Conservation (phyloP, 306 rosid genomes). For the Glycyrrhiza uralensis region DNA sequence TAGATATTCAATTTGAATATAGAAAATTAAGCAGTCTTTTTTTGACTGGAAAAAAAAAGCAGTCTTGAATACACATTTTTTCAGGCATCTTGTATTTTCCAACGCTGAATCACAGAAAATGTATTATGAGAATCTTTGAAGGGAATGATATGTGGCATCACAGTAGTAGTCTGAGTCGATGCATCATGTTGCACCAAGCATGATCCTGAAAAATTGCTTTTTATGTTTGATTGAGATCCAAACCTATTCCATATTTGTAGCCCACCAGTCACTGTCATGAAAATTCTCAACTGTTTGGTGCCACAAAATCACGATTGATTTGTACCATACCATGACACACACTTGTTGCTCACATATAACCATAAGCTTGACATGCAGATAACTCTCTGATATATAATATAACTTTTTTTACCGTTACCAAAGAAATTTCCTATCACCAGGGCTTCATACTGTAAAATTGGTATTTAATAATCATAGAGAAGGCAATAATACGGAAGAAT, state of each 20-base stretch:
- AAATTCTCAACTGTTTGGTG: not conserved
- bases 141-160: not conserved
- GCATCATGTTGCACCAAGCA: not conserved
- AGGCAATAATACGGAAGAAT: too few species aligned
- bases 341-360: not conserved
- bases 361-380: too few species aligned
- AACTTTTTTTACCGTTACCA: not conserved
- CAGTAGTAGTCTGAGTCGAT: not conserved
- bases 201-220: conserved; percentile 1
- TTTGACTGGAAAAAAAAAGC: too few species aligned
- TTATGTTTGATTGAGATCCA: not conserved
- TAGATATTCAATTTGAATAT: too few species aligned
- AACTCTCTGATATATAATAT: too few species aligned
- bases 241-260: not conserved
- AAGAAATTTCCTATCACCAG: not conserved
- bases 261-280: not conserved
- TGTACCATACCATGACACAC: not conserved
- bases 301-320: not conserved
- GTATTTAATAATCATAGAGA: too few species aligned
- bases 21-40: too few species aligned
- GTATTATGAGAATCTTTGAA: not conserved
- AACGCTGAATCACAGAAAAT: not conserved
- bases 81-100: not conserved
- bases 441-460: not conserved
- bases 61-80: not conserved